A percentile compares a stretch with the other conserved stretches of the same genome.
phyloP scores from a whole-genome alignment of 331 rosid species.

The Malus hybrid region DNA sequence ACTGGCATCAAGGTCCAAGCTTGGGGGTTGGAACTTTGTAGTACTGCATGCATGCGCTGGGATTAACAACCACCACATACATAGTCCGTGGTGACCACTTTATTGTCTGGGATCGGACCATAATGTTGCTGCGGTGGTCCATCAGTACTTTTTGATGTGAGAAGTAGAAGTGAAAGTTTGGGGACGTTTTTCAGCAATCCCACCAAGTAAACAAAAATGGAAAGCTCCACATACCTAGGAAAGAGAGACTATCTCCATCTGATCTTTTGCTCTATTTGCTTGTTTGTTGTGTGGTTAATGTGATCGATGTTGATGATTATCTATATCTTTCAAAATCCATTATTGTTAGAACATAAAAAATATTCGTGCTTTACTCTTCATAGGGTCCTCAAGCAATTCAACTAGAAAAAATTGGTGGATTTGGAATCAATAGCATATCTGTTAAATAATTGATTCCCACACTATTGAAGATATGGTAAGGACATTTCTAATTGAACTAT shows the following conservation, averaged over 20 bases:
- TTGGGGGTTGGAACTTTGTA: not conserved
- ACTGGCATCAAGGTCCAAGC: not conserved
- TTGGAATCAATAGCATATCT: not conserved
- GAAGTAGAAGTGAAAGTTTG: not conserved
- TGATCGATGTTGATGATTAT: not conserved
- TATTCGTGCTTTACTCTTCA: not conserved
- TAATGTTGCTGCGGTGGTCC: not conserved
- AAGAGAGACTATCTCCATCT: not conserved
- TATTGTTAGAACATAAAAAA: not conserved
- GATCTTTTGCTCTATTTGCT: not conserved
- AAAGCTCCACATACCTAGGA: not conserved
- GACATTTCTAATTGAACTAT: no score
- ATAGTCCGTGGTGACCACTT: not conserved
- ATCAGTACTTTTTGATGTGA: not conserved
- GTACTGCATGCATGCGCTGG: not conserved
- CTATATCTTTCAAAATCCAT: not conserved
- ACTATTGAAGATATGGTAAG: no score
- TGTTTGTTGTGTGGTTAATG: not conserved
- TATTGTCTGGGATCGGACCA: not conserved
- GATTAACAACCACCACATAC: not conserved
- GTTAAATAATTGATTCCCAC: not conserved
- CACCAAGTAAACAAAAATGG: not conserved
- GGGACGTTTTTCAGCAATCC: not conserved
- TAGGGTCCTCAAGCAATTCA: not conserved
- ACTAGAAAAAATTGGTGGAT: not conserved